A percentile compares a stretch with the other conserved stretches of the same genome.
Evolutionary conservation across 1,139 yeast species (phyloP).

Genomic region (Yamadazyma atlantica): DNA sequence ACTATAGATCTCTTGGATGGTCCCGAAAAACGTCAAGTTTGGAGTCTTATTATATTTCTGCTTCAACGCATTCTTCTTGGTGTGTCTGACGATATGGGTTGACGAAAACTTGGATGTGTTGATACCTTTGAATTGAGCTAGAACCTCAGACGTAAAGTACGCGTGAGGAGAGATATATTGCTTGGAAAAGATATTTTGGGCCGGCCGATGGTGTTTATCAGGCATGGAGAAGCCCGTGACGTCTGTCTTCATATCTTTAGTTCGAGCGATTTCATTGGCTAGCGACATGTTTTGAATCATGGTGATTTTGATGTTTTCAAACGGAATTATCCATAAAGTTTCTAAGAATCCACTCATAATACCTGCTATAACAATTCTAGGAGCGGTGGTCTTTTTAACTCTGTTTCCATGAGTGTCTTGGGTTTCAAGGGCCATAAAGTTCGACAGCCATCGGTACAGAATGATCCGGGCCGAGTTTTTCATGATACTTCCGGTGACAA

Average conservation of each 20-base stretch:
- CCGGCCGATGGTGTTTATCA: constrained; percentile 27
- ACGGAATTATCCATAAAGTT: constrained; percentile 82
- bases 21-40: constrained; percentile 50
- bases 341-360: constrained; percentile 82
- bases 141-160: constrained; percentile 37
- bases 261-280: constrained; percentile 32
- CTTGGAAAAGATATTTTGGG: constrained; percentile 25
- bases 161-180: constrained; percentile 48
- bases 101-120: constrained; percentile 25
- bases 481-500: constrained; percentile 71
- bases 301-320: constrained; percentile 82
- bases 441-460: constrained; percentile 73
- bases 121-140: constrained; percentile 28
- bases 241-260: constrained; percentile 22
- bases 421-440: constrained; percentile 64
- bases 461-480: constrained; percentile 74
- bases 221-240: constrained; percentile 25
- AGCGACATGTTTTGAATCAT: constrained; percentile 70
- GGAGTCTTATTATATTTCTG: constrained; percentile 52
- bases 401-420: constrained; percentile 29
- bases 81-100: constrained; percentile 17
- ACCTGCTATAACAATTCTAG: constrained; percentile 79
- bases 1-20: constrained; percentile 63
- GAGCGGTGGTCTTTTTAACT: constrained; percentile 57
- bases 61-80: constrained; percentile 28